Percentiles rank a stretch among this genome's conserved stretches.
phyloP scores from a whole-genome alignment of 139 green algal genomes.

The Chlamydomonas incerta region DNA sequence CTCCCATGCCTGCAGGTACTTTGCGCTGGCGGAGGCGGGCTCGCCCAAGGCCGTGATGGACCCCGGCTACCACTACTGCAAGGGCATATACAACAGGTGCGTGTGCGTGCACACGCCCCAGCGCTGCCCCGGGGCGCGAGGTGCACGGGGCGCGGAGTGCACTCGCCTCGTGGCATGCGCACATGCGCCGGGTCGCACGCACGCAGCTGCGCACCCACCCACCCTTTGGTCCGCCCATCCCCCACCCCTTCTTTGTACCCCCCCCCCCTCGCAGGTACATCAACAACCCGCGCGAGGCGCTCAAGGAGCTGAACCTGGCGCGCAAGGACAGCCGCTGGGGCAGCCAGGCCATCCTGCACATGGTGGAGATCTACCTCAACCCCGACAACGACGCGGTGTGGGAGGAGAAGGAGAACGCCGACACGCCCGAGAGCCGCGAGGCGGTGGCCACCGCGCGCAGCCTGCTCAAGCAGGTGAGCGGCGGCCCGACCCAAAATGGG shows the following conservation, averaged over 20 bases:
- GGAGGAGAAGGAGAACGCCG: conserved; percentile 69
- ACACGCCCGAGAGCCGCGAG: conserved; percentile 56
- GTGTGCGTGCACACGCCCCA: too few species aligned
- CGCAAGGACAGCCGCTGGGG: conserved; percentile 76
- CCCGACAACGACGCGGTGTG: conserved; percentile 78
- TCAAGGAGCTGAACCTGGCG: conserved; percentile 74
- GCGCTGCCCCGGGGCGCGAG: too few species aligned
- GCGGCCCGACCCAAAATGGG: too few species aligned
- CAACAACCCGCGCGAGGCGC: conserved; percentile 70
- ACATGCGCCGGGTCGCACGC: too few species aligned
- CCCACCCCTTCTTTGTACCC: neutral
- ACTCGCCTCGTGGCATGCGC: too few species aligned
- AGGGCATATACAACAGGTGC: conserved; percentile 55
- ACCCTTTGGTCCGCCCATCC: neutral
- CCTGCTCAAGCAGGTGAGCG: conserved; percentile 73
- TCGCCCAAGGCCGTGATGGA: conserved; percentile 59
- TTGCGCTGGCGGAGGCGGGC: conserved; percentile 45
- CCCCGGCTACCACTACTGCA: conserved; percentile 77
- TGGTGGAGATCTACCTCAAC: conserved; percentile 89
- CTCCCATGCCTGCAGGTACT: too few species aligned
- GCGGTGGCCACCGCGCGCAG: conserved; percentile 59
- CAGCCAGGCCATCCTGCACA: conserved; percentile 68
- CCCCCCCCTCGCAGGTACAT: conserved; percentile 47
- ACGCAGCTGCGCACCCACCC: neutral
- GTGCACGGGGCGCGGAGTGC: too few species aligned